These are phyloP conservation scores for Phoma herbarum DNA, from an alignment of 2,329 filamentous ascomycete genomes.

Conservation along the genomic window DNA sequence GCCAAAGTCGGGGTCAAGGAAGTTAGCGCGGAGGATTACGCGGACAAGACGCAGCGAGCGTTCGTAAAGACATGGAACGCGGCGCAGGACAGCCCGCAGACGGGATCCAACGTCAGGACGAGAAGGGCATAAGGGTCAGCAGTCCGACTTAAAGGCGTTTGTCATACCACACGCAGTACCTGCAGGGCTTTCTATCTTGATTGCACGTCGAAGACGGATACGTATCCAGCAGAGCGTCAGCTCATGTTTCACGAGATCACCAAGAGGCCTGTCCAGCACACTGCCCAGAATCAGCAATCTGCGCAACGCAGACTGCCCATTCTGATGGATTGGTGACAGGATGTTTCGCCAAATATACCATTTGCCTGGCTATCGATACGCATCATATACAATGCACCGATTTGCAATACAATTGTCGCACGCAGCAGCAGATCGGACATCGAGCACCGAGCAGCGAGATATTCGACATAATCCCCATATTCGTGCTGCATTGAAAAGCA, in stretches of 20 bases:
- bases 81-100: conserved; percentile 31
- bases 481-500: not conserved
- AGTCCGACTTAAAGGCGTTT: not conserved
- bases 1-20: conserved; percentile 76
- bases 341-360: not conserved
- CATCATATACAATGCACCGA: not conserved
- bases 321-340: not conserved
- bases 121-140: conserved; percentile 10
- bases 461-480: not conserved
- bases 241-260: not conserved
- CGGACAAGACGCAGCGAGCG: conserved; percentile 74
- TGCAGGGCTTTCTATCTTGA: not conserved
- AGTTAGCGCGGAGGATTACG: conserved; percentile 72
- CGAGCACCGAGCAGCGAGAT: not conserved
- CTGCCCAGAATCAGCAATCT: not conserved
- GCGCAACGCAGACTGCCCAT: not conserved
- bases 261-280: not conserved
- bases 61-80: conserved; percentile 62
- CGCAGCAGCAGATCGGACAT: not conserved
- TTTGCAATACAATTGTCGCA: not conserved
- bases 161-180: not conserved
- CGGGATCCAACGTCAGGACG: conserved; percentile 9
- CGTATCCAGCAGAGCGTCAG: not conserved
- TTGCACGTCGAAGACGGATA: not conserved
- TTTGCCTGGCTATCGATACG: not conserved